Evolutionary conservation across 140 eudicot species (phyloP), one percentile per base, ranked within the genome.

Genomic region (Oenanthe javanica): DNA sequence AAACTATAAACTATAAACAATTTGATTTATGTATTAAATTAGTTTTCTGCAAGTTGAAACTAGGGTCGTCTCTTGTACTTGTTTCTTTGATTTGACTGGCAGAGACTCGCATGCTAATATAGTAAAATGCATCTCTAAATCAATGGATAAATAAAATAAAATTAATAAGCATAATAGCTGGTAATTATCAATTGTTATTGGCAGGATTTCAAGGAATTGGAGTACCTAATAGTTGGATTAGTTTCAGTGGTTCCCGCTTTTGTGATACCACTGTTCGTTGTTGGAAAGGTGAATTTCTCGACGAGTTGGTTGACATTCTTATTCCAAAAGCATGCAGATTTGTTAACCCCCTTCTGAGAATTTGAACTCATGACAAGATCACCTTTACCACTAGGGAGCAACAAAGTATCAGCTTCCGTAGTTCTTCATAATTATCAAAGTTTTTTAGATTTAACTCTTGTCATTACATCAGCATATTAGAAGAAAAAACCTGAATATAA

Each of bases 161-260:
- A 42, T 42, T 8, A 27, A 47, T n/a, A 12, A 46, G 2, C 8
- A n/a, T 46, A 23, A 1, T 5, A 66, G 43, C 43, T 27, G 19
- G 31, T 82, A 42, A 42, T 23, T 40, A 73, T 73, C 77, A n/a
- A 9, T 74, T 74, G 50, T 78, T 45, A 77, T 77, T 67, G 82
- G 75, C 97, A 94, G 98, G 86, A 84, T 81, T 94, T 94, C 82
- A 87, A 86, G 74, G 98, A 94, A 88, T 83, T 87, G 93, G 98
- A 94, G 84, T 94, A 94, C 89, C 86, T 94, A 79, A 75, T 90
- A 71, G 81, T 92, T 80, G 98, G 94, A 57, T 87, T 92, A 18
- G 83, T 92, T 84, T 92, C 97, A 1, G 93, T 87, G 81, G 86
- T 90, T 54, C 98, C 98, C 48, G 97, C 98, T 51, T 89, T 94